phyloP scores from a whole-genome alignment of 1,284 basidiomycete genomes.

The Rhodotorula sp. region DNA sequence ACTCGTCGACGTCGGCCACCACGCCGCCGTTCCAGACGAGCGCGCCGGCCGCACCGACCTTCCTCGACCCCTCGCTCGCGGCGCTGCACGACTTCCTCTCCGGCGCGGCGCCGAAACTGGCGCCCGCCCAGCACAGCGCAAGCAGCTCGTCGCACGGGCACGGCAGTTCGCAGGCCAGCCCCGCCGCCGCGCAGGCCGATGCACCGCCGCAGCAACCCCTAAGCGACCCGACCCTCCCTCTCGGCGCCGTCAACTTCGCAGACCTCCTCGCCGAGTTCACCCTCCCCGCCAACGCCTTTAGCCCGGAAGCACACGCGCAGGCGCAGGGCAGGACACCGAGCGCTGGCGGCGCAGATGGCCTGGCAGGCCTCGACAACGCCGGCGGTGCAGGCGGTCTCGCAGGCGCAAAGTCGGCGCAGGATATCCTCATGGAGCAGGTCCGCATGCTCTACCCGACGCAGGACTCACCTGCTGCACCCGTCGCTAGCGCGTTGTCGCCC shows the following conservation, averaged over 20 bases:
- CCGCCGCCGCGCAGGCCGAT: not conserved
- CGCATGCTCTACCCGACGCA: not conserved
- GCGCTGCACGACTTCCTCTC: not conserved
- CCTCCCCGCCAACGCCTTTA: conserved; percentile 17
- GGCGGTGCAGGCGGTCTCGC: not conserved
- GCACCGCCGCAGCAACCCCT: not conserved
- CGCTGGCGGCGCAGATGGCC: not conserved
- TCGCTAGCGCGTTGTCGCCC: not conserved
- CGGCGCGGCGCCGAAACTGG: not conserved
- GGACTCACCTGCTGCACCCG: not conserved
- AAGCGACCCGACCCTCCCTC: not conserved
- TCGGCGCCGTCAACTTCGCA: conserved; percentile 18
- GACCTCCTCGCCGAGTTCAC: conserved; percentile 40
- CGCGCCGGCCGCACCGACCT: not conserved
- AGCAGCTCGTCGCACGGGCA: not conserved
- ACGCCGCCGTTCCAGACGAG: not conserved
- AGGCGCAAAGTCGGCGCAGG: conserved; percentile 7
- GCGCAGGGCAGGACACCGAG: not conserved
- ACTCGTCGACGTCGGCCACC: not conserved
- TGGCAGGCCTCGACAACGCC: not conserved
- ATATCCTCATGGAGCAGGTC: conserved; percentile 12
- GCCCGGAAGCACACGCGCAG: not conserved
- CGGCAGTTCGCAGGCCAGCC: too few relatives aligned
- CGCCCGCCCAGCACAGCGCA: not conserved
- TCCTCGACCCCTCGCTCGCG: conserved; percentile 4